Conservation (phyloP, 768 basidiomycete species). For the Lactarius psammicola region DNA sequence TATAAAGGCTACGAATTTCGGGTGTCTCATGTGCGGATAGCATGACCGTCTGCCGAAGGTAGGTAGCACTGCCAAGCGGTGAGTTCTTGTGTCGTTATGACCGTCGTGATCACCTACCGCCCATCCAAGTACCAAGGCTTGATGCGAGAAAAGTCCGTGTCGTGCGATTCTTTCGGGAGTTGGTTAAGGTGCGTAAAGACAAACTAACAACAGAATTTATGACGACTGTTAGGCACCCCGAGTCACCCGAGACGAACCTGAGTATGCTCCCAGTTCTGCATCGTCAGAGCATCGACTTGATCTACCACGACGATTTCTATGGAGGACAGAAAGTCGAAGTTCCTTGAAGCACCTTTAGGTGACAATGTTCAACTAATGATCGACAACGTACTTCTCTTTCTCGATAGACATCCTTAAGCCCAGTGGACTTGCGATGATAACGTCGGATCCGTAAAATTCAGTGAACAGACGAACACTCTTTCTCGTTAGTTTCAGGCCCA, state of each 20-base stretch:
- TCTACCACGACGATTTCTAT: constrained; percentile 91
- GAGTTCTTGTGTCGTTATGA: neutral
- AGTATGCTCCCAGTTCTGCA: constrained; percentile 99
- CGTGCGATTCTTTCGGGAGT: constrained; percentile 89
- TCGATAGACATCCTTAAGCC: constrained; percentile 90
- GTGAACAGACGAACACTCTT: constrained; percentile 91
- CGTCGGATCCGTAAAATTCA: constrained; percentile 87
- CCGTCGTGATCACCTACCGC: constrained; percentile 55
- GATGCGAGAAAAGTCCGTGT: constrained; percentile 93
- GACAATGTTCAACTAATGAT: neutral
- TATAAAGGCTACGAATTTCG: constrained; percentile 80
- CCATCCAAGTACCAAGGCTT: constrained; percentile 98
- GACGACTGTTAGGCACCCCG: neutral
- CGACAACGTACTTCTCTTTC: constrained; percentile 80
- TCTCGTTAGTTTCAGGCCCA: constrained; percentile 89
- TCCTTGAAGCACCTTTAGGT: constrained; percentile 44
- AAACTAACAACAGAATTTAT: constrained; percentile 49
- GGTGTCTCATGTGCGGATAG: constrained; percentile 90
- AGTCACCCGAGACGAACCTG: constrained; percentile 53
- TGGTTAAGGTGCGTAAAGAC: constrained; percentile 83
- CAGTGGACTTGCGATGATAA: constrained; percentile 91
- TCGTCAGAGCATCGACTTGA: constrained; percentile 86
- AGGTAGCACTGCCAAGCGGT: constrained; percentile 58
- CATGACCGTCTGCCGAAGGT: constrained; percentile 87
- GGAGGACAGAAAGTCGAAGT: constrained; percentile 87